phyloP scores from a whole-genome alignment of 2,329 filamentous ascomycete genomes.

The Talaromyces sp. region DNA sequence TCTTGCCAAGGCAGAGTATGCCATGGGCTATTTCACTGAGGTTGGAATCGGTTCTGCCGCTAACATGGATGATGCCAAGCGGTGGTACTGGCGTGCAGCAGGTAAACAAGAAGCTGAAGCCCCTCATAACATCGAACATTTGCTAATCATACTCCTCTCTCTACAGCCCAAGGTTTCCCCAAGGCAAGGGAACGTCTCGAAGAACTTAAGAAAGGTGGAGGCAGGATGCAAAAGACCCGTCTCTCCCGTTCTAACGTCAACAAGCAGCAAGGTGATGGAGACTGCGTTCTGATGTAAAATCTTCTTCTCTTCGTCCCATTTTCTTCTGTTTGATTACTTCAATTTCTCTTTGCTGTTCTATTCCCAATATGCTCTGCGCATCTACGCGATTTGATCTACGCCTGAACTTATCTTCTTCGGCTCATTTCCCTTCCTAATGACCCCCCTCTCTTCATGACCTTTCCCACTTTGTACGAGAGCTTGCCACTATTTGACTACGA shows the following conservation, averaged over 20 bases:
- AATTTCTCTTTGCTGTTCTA: too few relatives aligned
- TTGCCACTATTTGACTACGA: background rate
- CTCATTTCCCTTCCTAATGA: constrained; percentile 4
- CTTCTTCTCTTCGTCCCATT: background rate
- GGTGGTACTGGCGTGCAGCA: constrained; percentile 97
- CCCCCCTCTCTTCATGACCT: too few relatives aligned
- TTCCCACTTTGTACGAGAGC: too few relatives aligned
- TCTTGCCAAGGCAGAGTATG: constrained; percentile 91
- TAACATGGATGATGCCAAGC: constrained; percentile 91
- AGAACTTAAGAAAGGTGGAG: constrained; percentile 81
- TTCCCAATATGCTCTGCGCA: background rate
- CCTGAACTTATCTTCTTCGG: background rate
- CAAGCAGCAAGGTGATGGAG: constrained; percentile 85
- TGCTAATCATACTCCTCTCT: background rate
- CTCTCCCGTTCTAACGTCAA: constrained; percentile 81
- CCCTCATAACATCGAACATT: background rate
- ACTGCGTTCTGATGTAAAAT: constrained; percentile 63
- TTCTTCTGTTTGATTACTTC: background rate
- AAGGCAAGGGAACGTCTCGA: constrained; percentile 92
- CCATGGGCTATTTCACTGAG: constrained; percentile 97
- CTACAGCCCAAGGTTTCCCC: constrained; percentile 83
- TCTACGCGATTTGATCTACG: background rate
- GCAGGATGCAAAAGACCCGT: constrained; percentile 70
- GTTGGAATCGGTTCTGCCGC: constrained; percentile 85
- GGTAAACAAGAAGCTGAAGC: constrained; percentile 63